Evolutionary conservation across 2,329 filamentous ascomycete species (phyloP).

Genomic region (Apiospora pterosperma): DNA sequence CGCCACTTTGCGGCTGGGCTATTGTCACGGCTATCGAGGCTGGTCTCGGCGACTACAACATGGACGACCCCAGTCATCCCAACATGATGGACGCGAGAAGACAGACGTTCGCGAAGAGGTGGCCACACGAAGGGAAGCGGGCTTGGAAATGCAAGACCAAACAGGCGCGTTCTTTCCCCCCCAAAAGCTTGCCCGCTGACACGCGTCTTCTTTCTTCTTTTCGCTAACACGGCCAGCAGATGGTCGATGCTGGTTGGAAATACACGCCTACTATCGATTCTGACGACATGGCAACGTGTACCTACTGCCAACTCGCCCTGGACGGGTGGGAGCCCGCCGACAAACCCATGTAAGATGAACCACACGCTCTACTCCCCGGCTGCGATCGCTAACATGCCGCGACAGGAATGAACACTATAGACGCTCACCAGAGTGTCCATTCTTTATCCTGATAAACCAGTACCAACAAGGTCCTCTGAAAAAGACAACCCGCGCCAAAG

Average conservation of each 20-base stretch:
- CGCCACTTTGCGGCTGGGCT: constrained; percentile 83
- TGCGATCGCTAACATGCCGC: constrained; percentile 7
- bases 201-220: background rate
- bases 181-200: too few relatives aligned
- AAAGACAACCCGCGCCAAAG: constrained; percentile 51
- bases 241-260: constrained; percentile 91
- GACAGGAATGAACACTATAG: constrained; percentile 78
- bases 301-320: constrained; percentile 84
- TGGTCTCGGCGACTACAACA: constrained; percentile 57
- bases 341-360: constrained; percentile 68
- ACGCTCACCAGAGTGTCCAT: constrained; percentile 75
- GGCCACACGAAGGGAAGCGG: constrained; percentile 86
- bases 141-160: constrained; percentile 88
- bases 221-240: constrained; percentile 44
- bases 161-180: constrained; percentile 54
- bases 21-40: constrained; percentile 63
- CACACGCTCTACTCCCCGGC: background rate
- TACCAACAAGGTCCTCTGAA: constrained; percentile 47
- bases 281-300: constrained; percentile 86
- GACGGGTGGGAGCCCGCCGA: constrained; percentile 95
- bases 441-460: constrained; percentile 68
- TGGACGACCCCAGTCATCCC: constrained; percentile 71
- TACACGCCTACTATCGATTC: constrained; percentile 82
- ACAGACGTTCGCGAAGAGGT: constrained; percentile 77
- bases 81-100: constrained; percentile 73